A percentile compares a stretch with the other conserved stretches of the same genome.
Evolutionary conservation across 2,329 filamentous ascomycete species (phyloP).

Genomic region (Penicillium crustosum): DNA sequence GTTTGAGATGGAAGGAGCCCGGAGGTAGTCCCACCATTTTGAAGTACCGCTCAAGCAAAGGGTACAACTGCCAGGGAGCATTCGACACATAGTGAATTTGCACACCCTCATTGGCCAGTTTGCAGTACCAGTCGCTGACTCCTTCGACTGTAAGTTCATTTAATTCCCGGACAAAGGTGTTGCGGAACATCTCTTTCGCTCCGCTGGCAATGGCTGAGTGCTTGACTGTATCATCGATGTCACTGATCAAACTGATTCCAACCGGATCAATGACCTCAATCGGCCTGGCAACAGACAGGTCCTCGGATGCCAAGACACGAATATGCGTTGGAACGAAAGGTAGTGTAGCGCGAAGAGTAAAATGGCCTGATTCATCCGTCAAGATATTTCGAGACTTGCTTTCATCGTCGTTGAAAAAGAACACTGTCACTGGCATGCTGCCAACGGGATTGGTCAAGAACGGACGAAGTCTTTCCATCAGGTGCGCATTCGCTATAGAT

Average conservation of each 20-base stretch:
- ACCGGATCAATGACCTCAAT: constrained; percentile 72
- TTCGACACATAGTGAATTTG: constrained; percentile 98
- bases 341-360: constrained; percentile 73
- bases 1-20: constrained; percentile 92
- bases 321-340: constrained; percentile 91
- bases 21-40: constrained; percentile 74
- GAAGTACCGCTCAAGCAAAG: constrained; percentile 83
- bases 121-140: constrained; percentile 84
- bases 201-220: constrained; percentile 86
- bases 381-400: constrained; percentile 81
- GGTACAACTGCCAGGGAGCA: constrained; percentile 96
- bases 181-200: constrained; percentile 91
- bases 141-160: constrained; percentile 79
- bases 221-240: constrained; percentile 97
- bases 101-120: constrained; percentile 75
- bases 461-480: constrained; percentile 83
- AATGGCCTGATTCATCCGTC: constrained; percentile 89
- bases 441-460: constrained; percentile 84
- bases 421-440: constrained; percentile 77
- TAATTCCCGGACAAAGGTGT: constrained; percentile 88
- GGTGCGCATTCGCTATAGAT: constrained; percentile 74
- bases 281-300: constrained; percentile 76
- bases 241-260: constrained; percentile 90
- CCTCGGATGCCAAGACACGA: constrained; percentile 80
- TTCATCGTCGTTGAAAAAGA: constrained; percentile 85